These are phyloP conservation scores for Mycena sp. DNA, from an alignment of 1,284 basidiomycete genomes.

Conservation along the genomic window DNA sequence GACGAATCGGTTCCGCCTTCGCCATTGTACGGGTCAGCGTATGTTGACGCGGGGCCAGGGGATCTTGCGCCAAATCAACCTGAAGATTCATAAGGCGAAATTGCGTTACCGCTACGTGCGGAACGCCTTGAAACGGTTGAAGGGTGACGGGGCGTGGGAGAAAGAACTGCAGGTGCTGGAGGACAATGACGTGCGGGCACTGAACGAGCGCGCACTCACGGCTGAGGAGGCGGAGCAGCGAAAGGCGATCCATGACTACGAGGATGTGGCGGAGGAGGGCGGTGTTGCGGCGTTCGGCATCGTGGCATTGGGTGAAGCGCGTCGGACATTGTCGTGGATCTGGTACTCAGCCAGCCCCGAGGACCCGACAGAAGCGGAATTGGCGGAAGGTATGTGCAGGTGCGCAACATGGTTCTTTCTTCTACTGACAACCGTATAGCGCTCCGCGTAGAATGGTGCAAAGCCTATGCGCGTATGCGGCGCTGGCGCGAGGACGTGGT, in stretches of 20 bases:
- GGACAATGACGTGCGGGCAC: constrained; percentile 10
- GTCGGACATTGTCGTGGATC: constrained; percentile 8
- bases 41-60: constrained; percentile 16
- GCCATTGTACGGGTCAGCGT: constrained; percentile 3
- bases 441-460: constrained; percentile 18
- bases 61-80: constrained; percentile 11
- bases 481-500: too few relatives aligned
- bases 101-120: neutral
- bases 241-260: neutral
- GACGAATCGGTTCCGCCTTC: too few relatives aligned
- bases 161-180: neutral
- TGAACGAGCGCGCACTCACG: constrained; percentile 16
- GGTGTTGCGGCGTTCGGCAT: neutral
- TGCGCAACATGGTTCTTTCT: neutral
- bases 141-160: neutral
- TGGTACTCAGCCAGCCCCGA: neutral
- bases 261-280: constrained; percentile 2
- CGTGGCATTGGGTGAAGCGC: constrained; percentile 5
- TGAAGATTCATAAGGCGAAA: neutral
- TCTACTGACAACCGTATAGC: neutral
- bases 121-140: too few relatives aligned
- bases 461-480: too few relatives aligned
- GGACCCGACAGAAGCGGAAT: neutral
- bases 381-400: constrained; percentile 10
- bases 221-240: constrained; percentile 9